A percentile compares a stretch with the other conserved stretches of the same genome.
phyloP scores from a whole-genome alignment of 805 yeast species.

The Lachancea fermentati region DNA sequence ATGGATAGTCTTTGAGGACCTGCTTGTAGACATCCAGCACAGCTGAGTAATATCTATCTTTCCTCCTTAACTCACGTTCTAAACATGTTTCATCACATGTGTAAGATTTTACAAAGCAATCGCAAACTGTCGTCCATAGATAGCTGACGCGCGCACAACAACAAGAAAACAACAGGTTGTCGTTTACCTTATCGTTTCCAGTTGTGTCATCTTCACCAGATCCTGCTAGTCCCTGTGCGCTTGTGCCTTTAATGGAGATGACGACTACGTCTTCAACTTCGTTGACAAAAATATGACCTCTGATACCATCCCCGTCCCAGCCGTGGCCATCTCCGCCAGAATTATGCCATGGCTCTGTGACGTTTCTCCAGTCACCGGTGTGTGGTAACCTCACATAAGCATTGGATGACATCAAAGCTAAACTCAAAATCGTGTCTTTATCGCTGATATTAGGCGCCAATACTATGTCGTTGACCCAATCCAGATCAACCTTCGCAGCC shows the following conservation, averaged over 20 bases:
- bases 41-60: constrained; percentile 80
- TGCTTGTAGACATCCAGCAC: constrained; percentile 69
- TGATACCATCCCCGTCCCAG: constrained; percentile 77
- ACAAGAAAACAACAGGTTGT: constrained; percentile 85
- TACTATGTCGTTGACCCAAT: constrained; percentile 57
- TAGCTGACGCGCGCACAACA: constrained; percentile 93
- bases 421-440: constrained; percentile 59
- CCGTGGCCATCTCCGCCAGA: constrained; percentile 61
- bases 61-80: constrained; percentile 64
- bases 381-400: constrained; percentile 80
- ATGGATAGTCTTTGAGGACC: constrained; percentile 62
- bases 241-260: constrained; percentile 84
- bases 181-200: constrained; percentile 75
- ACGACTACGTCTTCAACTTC: constrained; percentile 57
- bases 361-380: constrained; percentile 84
- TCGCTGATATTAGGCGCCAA: constrained; percentile 72
- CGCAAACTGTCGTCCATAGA: constrained; percentile 93
- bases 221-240: constrained; percentile 72
- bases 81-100: constrained; percentile 86
- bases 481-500: constrained; percentile 39
- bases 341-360: constrained; percentile 52
- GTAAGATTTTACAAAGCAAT: constrained; percentile 77
- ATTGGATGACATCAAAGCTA: constrained; percentile 84
- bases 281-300: constrained; percentile 85
- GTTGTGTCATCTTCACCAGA: constrained; percentile 78